Evolutionary conservation across 2,329 filamentous ascomycete species (phyloP), one percentile per base, ranked within the genome.

Genomic region (Pseudovirgaria hyperparasitica): DNA sequence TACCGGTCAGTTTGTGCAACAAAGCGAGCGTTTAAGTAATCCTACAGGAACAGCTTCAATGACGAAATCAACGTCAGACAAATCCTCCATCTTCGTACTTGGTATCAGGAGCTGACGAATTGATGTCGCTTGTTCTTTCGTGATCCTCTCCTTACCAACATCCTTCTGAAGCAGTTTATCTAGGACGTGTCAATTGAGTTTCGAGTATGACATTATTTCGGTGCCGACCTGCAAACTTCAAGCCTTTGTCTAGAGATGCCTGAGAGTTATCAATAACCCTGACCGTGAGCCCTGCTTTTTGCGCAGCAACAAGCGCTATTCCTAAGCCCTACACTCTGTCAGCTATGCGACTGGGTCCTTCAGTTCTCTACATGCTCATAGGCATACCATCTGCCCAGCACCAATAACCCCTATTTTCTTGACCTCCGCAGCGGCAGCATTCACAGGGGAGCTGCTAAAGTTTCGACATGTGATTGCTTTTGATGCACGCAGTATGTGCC

Each of bases 121-220:
- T 25, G 73, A 66, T 40, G 82, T 72, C 12, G 90, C 82, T 39
- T 87, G 74, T 25, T 82, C 74, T 52, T 85, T 76, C 7, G 82
- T 84, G 38, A 96, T 73, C 35, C 81, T 75, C 33, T 82, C 70
- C 60, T 96, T 98, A 46, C 75, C 63, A 14, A 98, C 80, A 57
- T 96, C 85, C 56, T 94, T 98, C 37, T 79, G 75, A 5, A 98
- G 72, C 5, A 98, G 75, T 55, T 92, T 94, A 48, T 94, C 85
- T 82, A 46, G 5, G 23, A 25, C 18, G 8, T 16, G 14, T 13
- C 3, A 14, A 13, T 3, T 4, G 12, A 9, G n/a, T 25, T 15
- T 19, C 26, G 9, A 17, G 14, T 10, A 19, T 12, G 22, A 19
- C 5, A 10, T 23, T 13, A 10, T 25, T 12, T 13, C 7, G 13